Evolutionary conservation across 495 filamentous ascomycete genomes (phyloP), one percentile per base, ranked within the genome.

Genomic region (Penicillium waksmanii): DNA sequence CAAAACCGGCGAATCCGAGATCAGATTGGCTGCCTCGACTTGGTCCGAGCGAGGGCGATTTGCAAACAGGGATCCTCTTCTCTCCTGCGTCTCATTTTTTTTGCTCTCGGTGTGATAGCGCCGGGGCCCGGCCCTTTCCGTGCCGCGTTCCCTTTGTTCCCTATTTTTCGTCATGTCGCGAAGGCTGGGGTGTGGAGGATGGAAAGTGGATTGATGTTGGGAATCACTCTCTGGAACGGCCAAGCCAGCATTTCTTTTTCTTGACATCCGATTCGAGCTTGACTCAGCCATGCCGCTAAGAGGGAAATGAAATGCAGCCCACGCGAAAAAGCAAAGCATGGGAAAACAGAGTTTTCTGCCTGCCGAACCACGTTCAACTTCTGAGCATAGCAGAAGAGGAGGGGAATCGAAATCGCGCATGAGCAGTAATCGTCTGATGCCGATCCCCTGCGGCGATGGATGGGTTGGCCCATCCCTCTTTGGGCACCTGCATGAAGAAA

Each of bases 61-160:
- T 23, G 47, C 34, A 47, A 51, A 23, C 62, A 65, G 57, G 55
- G 59, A 51, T 58, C 27, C n/a, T 35, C 40, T 48, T 52, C 50
- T 40, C 27, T 51, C 43, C 62, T 62, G 49, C 33, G 49, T 67
- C 57, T 59, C 52, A 49, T 51, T 56, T 60, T 63, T 63, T 51
- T 17, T 57, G 44, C 42, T 53, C 57, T 54, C 46, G 53, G 48
- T 56, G 47, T 61, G 64, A 64, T 66, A 64, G 65, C 62, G 66
- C 58, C 65, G 64, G 73, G 76, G 72, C 64, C 73, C 74, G 76
- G 74, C 69, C 76, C 76, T 77, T 77, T 75, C 76, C 74, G 76
- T 78, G 61, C 73, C 73, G 74, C 65, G 58, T 63, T 58, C 53
- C 46, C 46, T 48, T 48, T 23, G 10, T 48, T 48, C 23, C 46